Evolutionary conservation across 2,329 filamentous ascomycete species (phyloP), one percentile per base, ranked within the genome.

Genomic region (Huntiella decipiens): DNA sequence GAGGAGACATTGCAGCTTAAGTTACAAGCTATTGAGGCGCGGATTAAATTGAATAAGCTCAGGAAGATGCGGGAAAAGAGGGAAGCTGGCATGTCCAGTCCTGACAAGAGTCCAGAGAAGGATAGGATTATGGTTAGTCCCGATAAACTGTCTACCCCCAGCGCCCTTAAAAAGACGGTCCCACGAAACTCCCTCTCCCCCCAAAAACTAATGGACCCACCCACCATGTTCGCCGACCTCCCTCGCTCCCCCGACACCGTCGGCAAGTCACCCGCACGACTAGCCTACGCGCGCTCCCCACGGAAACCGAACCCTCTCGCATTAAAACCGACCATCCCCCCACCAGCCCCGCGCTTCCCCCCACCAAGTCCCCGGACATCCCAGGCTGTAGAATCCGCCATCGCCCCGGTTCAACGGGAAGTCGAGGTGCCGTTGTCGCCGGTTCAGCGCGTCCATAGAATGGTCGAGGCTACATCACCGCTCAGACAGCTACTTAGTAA

Each of bases 1-100:
- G 88, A 95, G 60, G 87, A 96, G 65, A 92, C 77, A 1, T 63
- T 96, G 32, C 76, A 92, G 56, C 65, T 98, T 51, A 79, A 93
- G 58, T 66, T 96, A 4, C 78, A 87, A 52, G 85, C 83, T 46
- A 93, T 98, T 49, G 79, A 96, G 60, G 85, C 87, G 5, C 79
- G 81, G 50, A 63, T 96, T 44, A 91, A 80, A 60, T 62, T 96
- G 52, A 96, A 95, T 61, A 86, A 80, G 56, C 64, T 96, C 11
- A 82, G 91, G 58, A 79, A 78, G 56, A 61, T 73, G 59, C 74
- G 68, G 56, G 63, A 66, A 48, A 40, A 44, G 19, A 40, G 44
- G 4, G 19, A 36, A 17, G 43, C 43, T 15, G 22, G 35, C 12
- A 11, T 31, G 3, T 37, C 35, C 5, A 22, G 7, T 8, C 34